A percentile compares a stretch with the other conserved stretches of the same genome.
Evolutionary conservation across 2,329 filamentous ascomycete genomes (phyloP).

Genomic region (Ophiostoma pallidulum): DNA sequence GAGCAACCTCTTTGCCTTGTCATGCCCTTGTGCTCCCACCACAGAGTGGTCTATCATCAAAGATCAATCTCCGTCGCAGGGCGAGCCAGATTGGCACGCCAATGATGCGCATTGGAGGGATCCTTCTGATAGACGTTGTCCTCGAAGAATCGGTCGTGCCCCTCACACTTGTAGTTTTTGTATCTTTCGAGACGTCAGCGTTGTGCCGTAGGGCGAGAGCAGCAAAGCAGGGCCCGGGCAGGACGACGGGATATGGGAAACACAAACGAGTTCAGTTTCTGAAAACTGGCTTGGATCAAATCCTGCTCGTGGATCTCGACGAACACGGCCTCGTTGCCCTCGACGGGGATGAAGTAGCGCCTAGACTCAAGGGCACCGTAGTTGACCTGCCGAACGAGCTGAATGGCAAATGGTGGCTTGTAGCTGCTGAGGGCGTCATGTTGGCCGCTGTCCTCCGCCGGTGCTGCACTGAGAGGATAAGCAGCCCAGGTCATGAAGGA

Average conservation of each 20-base stretch:
- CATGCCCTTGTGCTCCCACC: too few relatives aligned
- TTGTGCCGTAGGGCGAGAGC: too few relatives aligned
- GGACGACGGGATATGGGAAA: background rate
- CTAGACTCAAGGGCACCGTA: conserved; percentile 34
- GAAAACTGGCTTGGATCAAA: conserved; percentile 32
- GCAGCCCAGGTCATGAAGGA: conserved; percentile 25
- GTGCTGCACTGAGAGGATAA: conserved; percentile 17
- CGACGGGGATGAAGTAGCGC: conserved; percentile 29
- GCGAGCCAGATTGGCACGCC: conserved; percentile 33
- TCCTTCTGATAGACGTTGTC: conserved; percentile 40
- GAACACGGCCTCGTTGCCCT: conserved; percentile 18
- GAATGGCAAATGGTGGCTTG: conserved; percentile 24
- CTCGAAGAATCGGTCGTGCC: conserved; percentile 39
- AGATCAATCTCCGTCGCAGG: conserved; percentile 32
- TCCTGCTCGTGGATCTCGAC: conserved; percentile 28
- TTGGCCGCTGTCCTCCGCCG: background rate
- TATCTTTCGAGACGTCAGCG: conserved; percentile 23
- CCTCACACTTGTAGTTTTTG: conserved; percentile 36
- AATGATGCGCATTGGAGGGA: conserved; percentile 35
- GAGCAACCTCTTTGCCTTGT: too few relatives aligned
- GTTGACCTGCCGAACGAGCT: conserved; percentile 36
- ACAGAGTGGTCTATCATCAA: too few relatives aligned
- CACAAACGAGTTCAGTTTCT: conserved; percentile 35
- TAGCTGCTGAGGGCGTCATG: conserved; percentile 9
- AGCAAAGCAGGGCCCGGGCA: too few relatives aligned